Evolutionary conservation across 202 grass and related monocot genomes (phyloP), one percentile per base, ranked within the genome.

Genomic region (Zizania palustris): DNA sequence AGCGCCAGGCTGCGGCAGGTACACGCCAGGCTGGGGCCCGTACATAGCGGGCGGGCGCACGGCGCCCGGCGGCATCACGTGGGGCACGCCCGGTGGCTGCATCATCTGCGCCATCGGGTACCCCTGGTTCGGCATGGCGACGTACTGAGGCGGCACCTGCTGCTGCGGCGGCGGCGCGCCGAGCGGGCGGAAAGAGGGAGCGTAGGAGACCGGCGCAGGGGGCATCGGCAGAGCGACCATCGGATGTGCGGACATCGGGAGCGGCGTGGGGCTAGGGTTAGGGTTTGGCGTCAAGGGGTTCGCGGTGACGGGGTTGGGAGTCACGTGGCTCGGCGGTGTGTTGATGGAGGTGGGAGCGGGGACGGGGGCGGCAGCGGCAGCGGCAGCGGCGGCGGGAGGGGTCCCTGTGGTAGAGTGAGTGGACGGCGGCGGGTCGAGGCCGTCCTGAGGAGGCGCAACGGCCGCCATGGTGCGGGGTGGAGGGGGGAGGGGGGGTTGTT

Each of bases 21-120:
- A 93, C 36, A 44, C 59, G 36, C 87, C 85, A 11, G 64, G 85
- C 22, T 90, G 87, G 48, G 80, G 72, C 65, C 69, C 80, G 60
- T 92, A 95, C 56, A 90, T 84, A 68, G 46, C 9, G 34, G 75
- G 75, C 4, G 83, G 89, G 37, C 86, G 88, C 69, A 83, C 3
- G 15, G 36, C 64, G 14, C 88, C 82, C 8, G 74, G 74, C 0
- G 74, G 82, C 82, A 88, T 88, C 38, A 84, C 75, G 36, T 19
- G 72, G 8, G 62, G 35, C 5, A 86, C 64, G 49, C 79, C 87
- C 12, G 91, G 89, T 36, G 83, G 82, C 44, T 84, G 86, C 82
- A 97, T 86, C 48, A 35, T 53, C 60, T 88, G 90, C 16, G 63
- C 75, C 86, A 93, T 91, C 67, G 50, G 84, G 82, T 79, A 93